Evolutionary conservation across 345 rosid species (phyloP), one percentile per base, ranked within the genome.

Genomic region (Aquilaria sinensis): DNA sequence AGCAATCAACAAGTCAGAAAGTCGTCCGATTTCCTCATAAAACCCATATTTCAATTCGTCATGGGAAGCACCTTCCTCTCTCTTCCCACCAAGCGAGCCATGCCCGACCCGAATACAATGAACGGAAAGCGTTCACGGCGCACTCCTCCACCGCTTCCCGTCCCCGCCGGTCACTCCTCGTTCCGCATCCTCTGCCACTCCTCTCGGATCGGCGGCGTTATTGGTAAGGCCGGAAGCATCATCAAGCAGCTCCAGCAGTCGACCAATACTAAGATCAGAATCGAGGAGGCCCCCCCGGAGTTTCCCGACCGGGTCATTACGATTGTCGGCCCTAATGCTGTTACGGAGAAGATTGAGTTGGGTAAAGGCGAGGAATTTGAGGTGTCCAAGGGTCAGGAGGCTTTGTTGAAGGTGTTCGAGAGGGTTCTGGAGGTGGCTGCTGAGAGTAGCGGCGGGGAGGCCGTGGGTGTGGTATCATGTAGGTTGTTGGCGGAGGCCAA

Each of bases 351-450:
- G 61, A 47, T 78, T 43, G 49, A 63, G 14, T 53, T 68, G 64
- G 41, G 46, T 62, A 32, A 12, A 50, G 77, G 68, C 9, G 84
- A 52, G 58, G 83, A 72, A 51, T 33, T 79, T 33, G 86, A 77
- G 59, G 85, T 78, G 41, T 92, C 98, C 37, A 86, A 78, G 70
- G 98, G 74, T 61, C 98, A 89, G 81, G 92, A 82, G 72, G 96
- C 85, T 13, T 54, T 92, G 74, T 56, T 92, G 62, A 83, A 69
- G 80, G 92, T 92, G 57, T 92, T 85, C 72, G 95, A 84, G 70
- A 71, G 92, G 79, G 75, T 86, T 64, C 60, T 86, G 67, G 83
- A 79, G 64, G 92, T 86, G 62, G 86, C 92, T 12, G 73, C 79
- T 14, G 88, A 88, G 85, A 56, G 67, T 52, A 66, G 77, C 48